Percentiles rank a stretch among this genome's conserved stretches.
Evolutionary conservation across 2,329 filamentous ascomycete species (phyloP).

Genomic region (Thermomyces lanuginosus): DNA sequence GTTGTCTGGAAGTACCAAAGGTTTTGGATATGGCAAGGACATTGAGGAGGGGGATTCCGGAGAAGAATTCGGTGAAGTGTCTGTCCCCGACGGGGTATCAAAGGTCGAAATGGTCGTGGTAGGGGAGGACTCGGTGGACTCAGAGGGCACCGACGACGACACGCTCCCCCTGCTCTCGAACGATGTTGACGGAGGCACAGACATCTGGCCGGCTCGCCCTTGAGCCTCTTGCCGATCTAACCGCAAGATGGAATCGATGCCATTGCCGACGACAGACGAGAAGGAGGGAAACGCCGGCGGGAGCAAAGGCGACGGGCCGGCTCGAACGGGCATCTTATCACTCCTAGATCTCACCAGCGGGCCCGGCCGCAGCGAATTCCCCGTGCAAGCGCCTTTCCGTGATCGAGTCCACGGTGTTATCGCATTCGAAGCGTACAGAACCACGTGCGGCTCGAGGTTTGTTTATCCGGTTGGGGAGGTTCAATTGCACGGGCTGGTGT

Average conservation of each 20-base stretch:
- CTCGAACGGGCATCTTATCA: constrained; percentile 25
- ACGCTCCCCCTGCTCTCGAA: constrained; percentile 29
- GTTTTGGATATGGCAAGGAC: constrained; percentile 35
- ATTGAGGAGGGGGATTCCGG: constrained; percentile 74
- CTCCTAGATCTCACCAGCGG: constrained; percentile 17
- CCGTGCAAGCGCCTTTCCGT: constrained; percentile 12
- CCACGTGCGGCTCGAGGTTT: constrained; percentile 2
- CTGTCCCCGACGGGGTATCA: constrained; percentile 76
- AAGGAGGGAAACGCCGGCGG: constrained; percentile 3
- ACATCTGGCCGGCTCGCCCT: no score
- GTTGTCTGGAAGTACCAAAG: constrained; percentile 16
- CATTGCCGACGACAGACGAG: no score
- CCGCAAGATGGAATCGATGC: no score
- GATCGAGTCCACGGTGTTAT: constrained; percentile 11
- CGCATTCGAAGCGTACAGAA: constrained; percentile 7
- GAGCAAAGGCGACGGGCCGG: constrained; percentile 17
- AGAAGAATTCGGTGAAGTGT: constrained; percentile 80
- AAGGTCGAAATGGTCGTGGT: constrained; percentile 88
- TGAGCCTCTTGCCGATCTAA: no score
- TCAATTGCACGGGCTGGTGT: background rate
- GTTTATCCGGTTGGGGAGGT: constrained; percentile 2
- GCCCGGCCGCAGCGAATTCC: constrained; percentile 14
- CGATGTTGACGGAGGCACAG: no score
- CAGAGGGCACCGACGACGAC: constrained; percentile 39
- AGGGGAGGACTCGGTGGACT: constrained; percentile 84